Percentiles rank a stretch among this genome's conserved stretches.
phyloP scores from a whole-genome alignment of 306 rosid species.

The Trichosanthes truncata region DNA sequence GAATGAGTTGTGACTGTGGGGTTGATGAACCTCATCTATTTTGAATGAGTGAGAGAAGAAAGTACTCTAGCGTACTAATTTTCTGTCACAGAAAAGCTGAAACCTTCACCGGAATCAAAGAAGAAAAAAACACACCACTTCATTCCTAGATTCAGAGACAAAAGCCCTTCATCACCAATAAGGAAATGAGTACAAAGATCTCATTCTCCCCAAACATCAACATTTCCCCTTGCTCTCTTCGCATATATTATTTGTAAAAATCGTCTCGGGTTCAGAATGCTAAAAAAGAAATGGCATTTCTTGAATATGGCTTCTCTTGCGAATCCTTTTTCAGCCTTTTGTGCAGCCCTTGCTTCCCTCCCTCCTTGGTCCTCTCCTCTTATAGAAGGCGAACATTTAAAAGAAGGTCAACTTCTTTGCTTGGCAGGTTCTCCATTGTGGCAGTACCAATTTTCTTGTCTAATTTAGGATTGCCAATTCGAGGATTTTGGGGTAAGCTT shows the following conservation, averaged over 20 bases:
- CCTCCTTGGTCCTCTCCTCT: neutral
- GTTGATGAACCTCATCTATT: too few relatives aligned
- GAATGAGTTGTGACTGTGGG: neutral
- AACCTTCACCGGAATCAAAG: neutral
- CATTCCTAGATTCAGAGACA: neutral
- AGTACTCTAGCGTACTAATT: neutral
- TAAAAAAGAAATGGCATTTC: neutral
- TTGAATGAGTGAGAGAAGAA: neutral
- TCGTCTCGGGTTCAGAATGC: neutral
- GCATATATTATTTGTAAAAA: neutral
- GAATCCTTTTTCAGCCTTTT: neutral
- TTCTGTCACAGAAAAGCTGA: neutral
- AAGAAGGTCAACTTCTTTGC: neutral
- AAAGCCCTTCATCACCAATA: neutral
- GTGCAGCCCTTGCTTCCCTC: neutral
- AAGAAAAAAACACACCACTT: neutral
- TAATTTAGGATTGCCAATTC: neutral
- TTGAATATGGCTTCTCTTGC: neutral
- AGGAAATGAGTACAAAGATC: neutral
- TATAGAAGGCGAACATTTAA: neutral
- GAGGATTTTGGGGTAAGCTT: neutral
- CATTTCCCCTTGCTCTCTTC: neutral
- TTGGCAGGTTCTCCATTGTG: neutral
- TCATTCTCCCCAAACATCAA: neutral
- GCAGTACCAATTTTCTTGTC: neutral